These are phyloP conservation scores for Cetradonia linearis DNA, from an alignment of 495 filamentous ascomycete species.

Conservation along the genomic window DNA sequence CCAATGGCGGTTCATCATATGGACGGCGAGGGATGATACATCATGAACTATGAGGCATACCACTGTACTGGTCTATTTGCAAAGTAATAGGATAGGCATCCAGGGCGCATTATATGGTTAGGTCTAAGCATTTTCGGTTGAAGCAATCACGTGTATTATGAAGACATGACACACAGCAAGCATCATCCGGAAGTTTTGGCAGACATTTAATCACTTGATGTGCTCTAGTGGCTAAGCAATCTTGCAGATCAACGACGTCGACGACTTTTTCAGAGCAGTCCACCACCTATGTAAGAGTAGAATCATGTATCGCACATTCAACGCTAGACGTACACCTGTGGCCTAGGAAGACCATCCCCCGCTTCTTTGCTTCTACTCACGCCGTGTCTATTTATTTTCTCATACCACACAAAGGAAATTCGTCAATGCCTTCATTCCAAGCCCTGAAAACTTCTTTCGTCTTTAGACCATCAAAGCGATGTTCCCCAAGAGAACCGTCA, in stretches of 20 bases:
- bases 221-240: constrained; percentile 5
- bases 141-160: not conserved
- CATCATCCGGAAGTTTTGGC: not conserved
- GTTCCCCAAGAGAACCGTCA: constrained; percentile 5
- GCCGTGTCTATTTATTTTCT: not conserved
- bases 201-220: not conserved
- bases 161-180: not conserved
- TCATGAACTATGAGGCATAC: not conserved
- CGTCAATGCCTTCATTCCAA: not conserved
- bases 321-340: not conserved
- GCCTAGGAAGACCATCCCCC: not conserved
- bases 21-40: constrained; percentile 12
- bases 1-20: constrained; percentile 15
- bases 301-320: not conserved
- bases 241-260: not conserved
- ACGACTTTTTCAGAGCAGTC: not conserved
- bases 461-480: constrained; percentile 14
- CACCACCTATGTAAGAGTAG: not conserved
- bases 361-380: not conserved
- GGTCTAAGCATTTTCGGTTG: not conserved
- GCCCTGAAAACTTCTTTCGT: not conserved
- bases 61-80: not conserved
- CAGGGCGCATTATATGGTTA: not conserved
- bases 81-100: not conserved
- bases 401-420: not conserved